These are phyloP conservation scores for Podila minutissima DNA, from an alignment of 192 early-diverging fungal genomes.

Conservation along the genomic window DNA sequence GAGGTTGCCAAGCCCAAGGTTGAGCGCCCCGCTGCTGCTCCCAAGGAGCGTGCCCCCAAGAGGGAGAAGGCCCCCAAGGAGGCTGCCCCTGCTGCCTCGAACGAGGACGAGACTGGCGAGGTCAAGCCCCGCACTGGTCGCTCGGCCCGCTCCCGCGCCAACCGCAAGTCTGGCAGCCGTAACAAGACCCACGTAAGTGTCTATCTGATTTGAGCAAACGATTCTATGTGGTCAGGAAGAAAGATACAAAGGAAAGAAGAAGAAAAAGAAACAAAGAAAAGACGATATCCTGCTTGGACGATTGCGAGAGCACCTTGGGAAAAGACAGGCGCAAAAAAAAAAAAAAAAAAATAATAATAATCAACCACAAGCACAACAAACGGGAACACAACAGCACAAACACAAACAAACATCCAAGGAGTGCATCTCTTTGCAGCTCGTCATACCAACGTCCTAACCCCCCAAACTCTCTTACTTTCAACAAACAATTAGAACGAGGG, in stretches of 20 bases:
- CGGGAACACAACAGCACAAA: background rate
- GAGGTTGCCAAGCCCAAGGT: constrained; percentile 82
- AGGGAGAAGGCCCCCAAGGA: constrained; percentile 34
- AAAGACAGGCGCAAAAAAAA: background rate
- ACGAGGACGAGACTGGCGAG: constrained; percentile 13
- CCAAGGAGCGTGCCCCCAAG: constrained; percentile 36
- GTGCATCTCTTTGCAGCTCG: background rate
- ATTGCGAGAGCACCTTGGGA: background rate
- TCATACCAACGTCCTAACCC: background rate
- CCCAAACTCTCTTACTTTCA: background rate
- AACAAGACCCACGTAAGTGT: constrained; percentile 37
- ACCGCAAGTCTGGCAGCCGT: constrained; percentile 24
- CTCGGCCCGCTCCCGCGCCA: constrained; percentile 49
- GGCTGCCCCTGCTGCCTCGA: constrained; percentile 25
- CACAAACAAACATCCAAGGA: too few species aligned
- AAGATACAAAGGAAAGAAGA: background rate
- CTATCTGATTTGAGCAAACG: background rate
- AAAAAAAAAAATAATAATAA: too few species aligned
- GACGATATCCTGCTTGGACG: too few species aligned
- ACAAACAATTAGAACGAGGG: constrained; percentile 29
- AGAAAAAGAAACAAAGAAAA: background rate
- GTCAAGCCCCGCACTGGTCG: constrained; percentile 57
- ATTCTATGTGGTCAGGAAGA: background rate
- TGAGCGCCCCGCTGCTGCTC: constrained; percentile 44
- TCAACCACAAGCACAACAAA: too few species aligned